Base-by-base conservation (phyloP, 2,329 filamentous ascomycete species). In the Penicillium hesseltinei region DNA sequence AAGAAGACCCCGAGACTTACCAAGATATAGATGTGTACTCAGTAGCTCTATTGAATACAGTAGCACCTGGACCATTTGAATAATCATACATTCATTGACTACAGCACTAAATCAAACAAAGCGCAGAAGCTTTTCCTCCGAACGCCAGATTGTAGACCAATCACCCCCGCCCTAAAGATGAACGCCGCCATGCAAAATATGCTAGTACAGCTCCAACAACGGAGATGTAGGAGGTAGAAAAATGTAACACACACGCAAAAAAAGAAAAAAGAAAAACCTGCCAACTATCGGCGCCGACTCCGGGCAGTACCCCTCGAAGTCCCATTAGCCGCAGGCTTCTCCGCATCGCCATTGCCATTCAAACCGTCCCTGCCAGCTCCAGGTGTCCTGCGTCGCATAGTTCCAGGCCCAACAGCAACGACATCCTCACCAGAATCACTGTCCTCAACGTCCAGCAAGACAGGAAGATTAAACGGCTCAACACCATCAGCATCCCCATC, bases 361-460 rank as follows among this genome's bases (percentile, higher is more conserved):
- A 60, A 62, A 59, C 86, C 87, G 59, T 88, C 86, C 64, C 88
- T 82, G 48, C 84, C 84, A 55, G 89, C 87, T 1, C 90, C 90
- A 11, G 91, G 87, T 71, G 91, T 96, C 71, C 92, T 89, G 58
- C 92, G 84, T 63, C 93, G 84, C 82, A 96, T 93, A 46, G 94
- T 96, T 11, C 93, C 93, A 0, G 84, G 82, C 0, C 85, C 85
- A 52, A 88, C 80, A 36, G 84, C 81, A 36, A 88, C 77, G 49
- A 88, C 82, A 70, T 99, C 95, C 67, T 99, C 94, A 70, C 97
- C 94, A 70, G 91, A 96, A 70, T 97, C 94, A 66, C 91, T 96
- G 68, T 96, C 92, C 47, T 92, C 91, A 45, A 97, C 84, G 70
- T 96, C 91, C 62, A 96, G 85, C n/a, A 97, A 77, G 3, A 99